Conservation (phyloP, 305 asterid species). For the Solanum chacoense region DNA sequence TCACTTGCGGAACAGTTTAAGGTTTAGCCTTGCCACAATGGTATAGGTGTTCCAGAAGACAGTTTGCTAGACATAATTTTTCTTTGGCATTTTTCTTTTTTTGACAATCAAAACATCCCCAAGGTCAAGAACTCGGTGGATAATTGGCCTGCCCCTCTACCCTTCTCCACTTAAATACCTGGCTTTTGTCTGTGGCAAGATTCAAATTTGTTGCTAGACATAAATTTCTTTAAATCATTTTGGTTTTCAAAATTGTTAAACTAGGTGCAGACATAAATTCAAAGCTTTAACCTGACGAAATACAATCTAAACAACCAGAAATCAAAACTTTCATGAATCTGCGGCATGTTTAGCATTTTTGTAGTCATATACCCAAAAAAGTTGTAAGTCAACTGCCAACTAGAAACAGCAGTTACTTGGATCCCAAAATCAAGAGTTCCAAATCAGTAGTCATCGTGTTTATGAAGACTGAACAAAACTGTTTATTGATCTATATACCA, state of each 20-base stretch:
- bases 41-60: neutral
- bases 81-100: neutral
- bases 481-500: neutral
- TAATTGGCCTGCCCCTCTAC: neutral
- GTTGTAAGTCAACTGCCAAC: neutral
- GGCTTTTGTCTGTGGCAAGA: neutral
- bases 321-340: neutral
- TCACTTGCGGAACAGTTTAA: neutral
- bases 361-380: neutral
- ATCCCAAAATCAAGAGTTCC: neutral
- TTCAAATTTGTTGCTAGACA: neutral
- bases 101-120: neutral
- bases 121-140: neutral
- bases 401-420: neutral
- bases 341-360: neutral
- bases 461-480: neutral
- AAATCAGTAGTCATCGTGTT: neutral
- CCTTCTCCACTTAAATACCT: neutral
- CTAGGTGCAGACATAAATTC: neutral
- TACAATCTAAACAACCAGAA: neutral
- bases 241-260: neutral
- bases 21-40: neutral
- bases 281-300: neutral
- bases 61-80: neutral
- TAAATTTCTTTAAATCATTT: neutral